A percentile compares a stretch with the other conserved stretches of the same genome.
phyloP scores from a whole-genome alignment of 805 yeast genomes.

The Myxozyma geophila region DNA sequence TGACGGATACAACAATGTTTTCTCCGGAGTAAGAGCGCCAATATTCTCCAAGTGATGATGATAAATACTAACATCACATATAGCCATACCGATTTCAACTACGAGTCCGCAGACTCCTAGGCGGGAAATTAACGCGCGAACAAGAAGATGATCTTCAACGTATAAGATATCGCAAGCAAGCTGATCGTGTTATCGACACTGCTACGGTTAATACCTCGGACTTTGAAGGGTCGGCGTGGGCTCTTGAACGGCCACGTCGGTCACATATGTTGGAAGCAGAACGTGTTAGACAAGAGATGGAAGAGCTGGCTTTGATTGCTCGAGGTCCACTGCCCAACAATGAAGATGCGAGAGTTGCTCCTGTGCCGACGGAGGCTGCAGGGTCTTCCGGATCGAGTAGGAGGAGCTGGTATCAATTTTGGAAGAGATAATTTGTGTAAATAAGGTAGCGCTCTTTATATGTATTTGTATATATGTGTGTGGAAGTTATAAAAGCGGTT shows the following conservation, averaged over 20 bases:
- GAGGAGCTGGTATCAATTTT: conserved; percentile 27
- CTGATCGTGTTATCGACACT: conserved; percentile 43
- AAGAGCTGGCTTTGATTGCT: conserved; percentile 57
- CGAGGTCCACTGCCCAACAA: not conserved
- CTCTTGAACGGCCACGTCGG: conserved; percentile 69
- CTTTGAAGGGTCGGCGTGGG: conserved; percentile 48
- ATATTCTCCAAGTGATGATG: not conserved
- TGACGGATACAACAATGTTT: conserved; percentile 77
- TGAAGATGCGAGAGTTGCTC: conserved; percentile 39
- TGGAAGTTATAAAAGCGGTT: not conserved
- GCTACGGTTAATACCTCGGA: conserved; percentile 45
- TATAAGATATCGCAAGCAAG: conserved; percentile 47
- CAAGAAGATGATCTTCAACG: conserved; percentile 69
- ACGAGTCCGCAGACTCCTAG: conserved; percentile 55
- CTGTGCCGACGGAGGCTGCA: not conserved
- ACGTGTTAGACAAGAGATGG: conserved; percentile 67
- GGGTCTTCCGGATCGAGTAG: not conserved
- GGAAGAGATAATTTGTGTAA: conserved; percentile 12
- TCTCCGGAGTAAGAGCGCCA: conserved; percentile 52
- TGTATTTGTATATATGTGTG: not conserved
- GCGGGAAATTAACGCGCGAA: conserved; percentile 59
- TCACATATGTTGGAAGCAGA: conserved; percentile 78
- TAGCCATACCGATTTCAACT: conserved; percentile 64
- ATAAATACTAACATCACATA: not conserved
- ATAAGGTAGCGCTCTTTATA: not conserved